Evolutionary conservation across 805 yeast genomes (phyloP), one percentile per base, ranked within the genome.

Genomic region (Monosporozyma solicola): DNA sequence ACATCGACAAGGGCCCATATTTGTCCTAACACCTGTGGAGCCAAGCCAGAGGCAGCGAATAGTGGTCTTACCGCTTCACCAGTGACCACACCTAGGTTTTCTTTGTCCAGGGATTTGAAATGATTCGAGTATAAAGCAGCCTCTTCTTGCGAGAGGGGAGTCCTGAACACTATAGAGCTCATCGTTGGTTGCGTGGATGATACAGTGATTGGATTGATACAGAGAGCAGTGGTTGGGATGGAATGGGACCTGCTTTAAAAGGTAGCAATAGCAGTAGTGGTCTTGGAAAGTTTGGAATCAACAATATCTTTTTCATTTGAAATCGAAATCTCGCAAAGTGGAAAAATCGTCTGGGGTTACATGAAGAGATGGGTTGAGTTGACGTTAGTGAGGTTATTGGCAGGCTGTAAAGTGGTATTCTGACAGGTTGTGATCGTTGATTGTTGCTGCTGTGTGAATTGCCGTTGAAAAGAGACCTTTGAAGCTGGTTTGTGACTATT

Each of bases 1-100:
- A 80, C 78, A 70, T 94, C 99, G n/a, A 96, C 90, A 37, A 86
- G 67, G 67, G 87, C 91, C 99, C 99, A 94, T 57, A 94, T 84
- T 69, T 90, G 94, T 9, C 97, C 96, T 37, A 94, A 74, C 32
- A 79, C 72, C 16, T 83, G 74, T 3, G 95, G 84, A 5, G 94
- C 83, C 48, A 94, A 75, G 1, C 95, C 95, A 3, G 95, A 83
- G 54, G 85, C 86, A 61, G 90, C 96, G 57, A 94, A 82, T 6
- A 95, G 75, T 11, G 88, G 77, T 59, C 94, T 80, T 11, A 96
- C 87, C 41, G 84, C 82, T 41, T 85, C 91, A 37, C 99, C 99
- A 3, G 97, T 86, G 54, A 92, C 85, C 32, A 85, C 76, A 5
- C 96, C 96, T 47, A 85, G 71, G 47, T 78, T 76, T 61, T 87